Conservation (phyloP, 2,329 filamentous ascomycete species). For the Clonostachys solani region DNA sequence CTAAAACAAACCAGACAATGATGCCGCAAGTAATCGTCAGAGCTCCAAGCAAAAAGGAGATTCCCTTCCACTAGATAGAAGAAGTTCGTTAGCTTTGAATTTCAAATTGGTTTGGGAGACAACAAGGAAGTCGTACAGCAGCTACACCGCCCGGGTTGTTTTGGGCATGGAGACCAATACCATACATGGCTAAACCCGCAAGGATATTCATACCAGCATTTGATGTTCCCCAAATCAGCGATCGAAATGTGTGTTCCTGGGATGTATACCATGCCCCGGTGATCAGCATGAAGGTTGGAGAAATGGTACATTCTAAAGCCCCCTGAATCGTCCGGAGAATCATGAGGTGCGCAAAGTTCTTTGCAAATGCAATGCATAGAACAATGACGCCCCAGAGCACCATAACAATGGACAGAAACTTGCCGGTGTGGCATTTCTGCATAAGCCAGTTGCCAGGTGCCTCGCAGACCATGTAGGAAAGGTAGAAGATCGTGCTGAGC, state of each 20-base stretch:
- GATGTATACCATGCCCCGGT: conserved; percentile 24
- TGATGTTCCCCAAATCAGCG: conserved; percentile 22
- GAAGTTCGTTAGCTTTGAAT: too few species aligned
- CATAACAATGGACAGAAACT: conserved; percentile 26
- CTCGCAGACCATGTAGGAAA: conserved; percentile 19
- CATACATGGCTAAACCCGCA: conserved; percentile 17
- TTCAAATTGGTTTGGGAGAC: too few species aligned
- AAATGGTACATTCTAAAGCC: conserved; percentile 19
- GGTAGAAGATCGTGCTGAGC: conserved; percentile 20
- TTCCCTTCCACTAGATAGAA: too few species aligned
- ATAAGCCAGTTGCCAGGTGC: conserved; percentile 19
- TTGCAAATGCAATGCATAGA: conserved; percentile 17
- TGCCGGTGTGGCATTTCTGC: conserved; percentile 26
- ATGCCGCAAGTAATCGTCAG: too few species aligned
- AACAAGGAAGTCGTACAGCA: too few species aligned
- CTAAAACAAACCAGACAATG: background rate
- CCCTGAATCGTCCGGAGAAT: conserved; percentile 19
- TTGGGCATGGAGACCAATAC: conserved; percentile 14
- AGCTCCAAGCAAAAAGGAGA: too few species aligned
- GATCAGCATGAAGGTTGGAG: conserved; percentile 21
- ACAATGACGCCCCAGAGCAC: conserved; percentile 21
- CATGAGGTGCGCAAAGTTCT: conserved; percentile 20
- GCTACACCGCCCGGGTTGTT: too few species aligned
- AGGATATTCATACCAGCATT: conserved; percentile 24
- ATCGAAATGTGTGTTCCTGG: conserved; percentile 18